Evolutionary conservation across 179 eudicot species (phyloP).

Genomic region (Spergularia azorica): DNA sequence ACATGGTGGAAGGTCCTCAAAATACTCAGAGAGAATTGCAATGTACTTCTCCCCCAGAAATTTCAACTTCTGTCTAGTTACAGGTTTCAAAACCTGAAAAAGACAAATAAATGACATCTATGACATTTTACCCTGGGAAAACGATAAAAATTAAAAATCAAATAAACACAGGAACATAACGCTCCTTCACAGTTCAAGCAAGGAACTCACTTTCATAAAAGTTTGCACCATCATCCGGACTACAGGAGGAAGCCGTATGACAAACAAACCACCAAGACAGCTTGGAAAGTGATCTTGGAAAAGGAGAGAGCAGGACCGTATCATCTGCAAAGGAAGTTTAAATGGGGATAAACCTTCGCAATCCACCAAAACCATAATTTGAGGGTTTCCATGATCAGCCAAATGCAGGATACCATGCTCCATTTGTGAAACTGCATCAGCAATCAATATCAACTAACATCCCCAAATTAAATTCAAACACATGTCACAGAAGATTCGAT

Average conservation of each 20-base stretch:
- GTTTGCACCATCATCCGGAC: slow-evolving; percentile 73
- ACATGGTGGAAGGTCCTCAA: slow-evolving; percentile 59
- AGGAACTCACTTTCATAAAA: slow-evolving; percentile 62
- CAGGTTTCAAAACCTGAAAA: slow-evolving; percentile 66
- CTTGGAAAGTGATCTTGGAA: slow-evolving; percentile 79
- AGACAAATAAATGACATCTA: background rate
- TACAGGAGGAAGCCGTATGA: slow-evolving; percentile 69
- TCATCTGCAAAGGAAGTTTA: slow-evolving; percentile 62
- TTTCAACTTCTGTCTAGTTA: slow-evolving; percentile 66
- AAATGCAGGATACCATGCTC: slow-evolving; percentile 65
- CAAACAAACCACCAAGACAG: slow-evolving; percentile 59
- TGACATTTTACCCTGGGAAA: background rate
- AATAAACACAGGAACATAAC: background rate
- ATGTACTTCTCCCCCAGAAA: slow-evolving; percentile 57
- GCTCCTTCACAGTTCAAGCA: background rate
- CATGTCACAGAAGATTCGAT: background rate
- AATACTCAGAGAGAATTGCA: slow-evolving; percentile 51
- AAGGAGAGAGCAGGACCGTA: slow-evolving; percentile 59
- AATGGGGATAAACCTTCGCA: slow-evolving; percentile 71
- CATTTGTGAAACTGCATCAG: slow-evolving; percentile 70
- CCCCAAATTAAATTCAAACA: background rate
- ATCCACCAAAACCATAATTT: slow-evolving; percentile 66
- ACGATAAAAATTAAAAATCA: background rate
- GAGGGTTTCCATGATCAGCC: slow-evolving; percentile 49
- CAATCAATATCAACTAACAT: slow-evolving; percentile 7